Evolutionary conservation across 176 grass and related monocot species (phyloP), one percentile per base, ranked within the genome.

Genomic region (Aegilops umbellulata): DNA sequence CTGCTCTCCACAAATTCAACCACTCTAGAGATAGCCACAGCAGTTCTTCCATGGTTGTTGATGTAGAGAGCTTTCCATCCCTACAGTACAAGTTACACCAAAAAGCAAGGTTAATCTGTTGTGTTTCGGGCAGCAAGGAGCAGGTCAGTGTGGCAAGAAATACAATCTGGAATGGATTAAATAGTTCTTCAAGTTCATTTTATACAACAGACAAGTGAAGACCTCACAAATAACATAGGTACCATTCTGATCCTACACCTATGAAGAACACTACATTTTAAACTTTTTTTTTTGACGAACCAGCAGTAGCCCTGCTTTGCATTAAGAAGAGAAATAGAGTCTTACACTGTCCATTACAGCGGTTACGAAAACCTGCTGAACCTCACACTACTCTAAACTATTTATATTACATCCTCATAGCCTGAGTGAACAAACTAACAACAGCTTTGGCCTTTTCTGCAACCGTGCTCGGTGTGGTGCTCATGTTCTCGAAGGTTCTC

Each of bases 11-110:
- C 88, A 86, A 86, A 88, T 74, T 88, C 80, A 74, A 88, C 39
- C 60, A 92, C 79, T 51, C 57, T 79, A 81, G 90, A 88, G 27
- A 92, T 64, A n/a, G 75, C 93, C 76, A 31, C 32, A 27, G 44
- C 75, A 65, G 87, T 81, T 92, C 47, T 88, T 89, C 70, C 82
- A 35, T 95, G 93, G 63, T 90, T 86, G 34, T 68, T 88, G 65
- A 95, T 77, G 80, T 92, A 95, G 4, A 90, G 60, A 68, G 73
- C 27, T 83, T 85, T 95, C 80, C 85, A 92, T 78, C 69, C 85
- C 93, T 95, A 61, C 75, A 86, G 53, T 7, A 91, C 15, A 73
- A 85, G 44, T 80, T 20, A 29, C 29, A 78, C 15, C 51, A 76
- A 84, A 31, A 67, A 4, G 4, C 60, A 92, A 69, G 65, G 38